phyloP scores from a whole-genome alignment of 2,329 filamentous ascomycete species.

The Alternaria solani region DNA sequence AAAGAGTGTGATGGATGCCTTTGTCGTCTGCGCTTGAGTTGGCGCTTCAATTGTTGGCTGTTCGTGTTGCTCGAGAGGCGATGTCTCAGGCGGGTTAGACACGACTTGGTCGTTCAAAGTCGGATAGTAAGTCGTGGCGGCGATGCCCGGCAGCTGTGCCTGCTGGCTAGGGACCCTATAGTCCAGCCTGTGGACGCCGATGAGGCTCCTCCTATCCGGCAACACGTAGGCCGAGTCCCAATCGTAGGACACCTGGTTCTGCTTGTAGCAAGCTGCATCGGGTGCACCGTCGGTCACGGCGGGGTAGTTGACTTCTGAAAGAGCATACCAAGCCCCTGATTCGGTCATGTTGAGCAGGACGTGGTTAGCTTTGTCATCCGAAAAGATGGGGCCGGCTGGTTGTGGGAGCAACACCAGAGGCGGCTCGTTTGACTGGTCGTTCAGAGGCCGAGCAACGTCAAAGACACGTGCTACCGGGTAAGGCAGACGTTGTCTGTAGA shows the following conservation, averaged over 20 bases:
- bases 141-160: constrained; percentile 33
- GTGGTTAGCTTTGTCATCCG: constrained; percentile 52
- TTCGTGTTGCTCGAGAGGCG: constrained; percentile 25
- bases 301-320: constrained; percentile 87
- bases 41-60: constrained; percentile 32
- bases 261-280: constrained; percentile 64
- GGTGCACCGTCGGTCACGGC: constrained; percentile 76
- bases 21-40: constrained; percentile 24
- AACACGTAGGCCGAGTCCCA: constrained; percentile 40
- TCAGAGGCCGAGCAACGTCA: constrained; percentile 79
- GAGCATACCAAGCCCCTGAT: constrained; percentile 89
- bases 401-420: constrained; percentile 88
- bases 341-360: constrained; percentile 88
- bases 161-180: constrained; percentile 31
- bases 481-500: constrained; percentile 67
- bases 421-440: constrained; percentile 71
- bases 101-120: constrained; percentile 30
- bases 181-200: constrained; percentile 52
- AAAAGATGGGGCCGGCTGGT: constrained; percentile 69
- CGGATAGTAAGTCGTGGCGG: constrained; percentile 35
- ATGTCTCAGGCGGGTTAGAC: constrained; percentile 31
- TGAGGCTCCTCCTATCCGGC: constrained; percentile 46
- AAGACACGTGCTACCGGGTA: constrained; percentile 88
- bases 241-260: constrained; percentile 30
- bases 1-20: constrained; percentile 13